Base-by-base conservation (phyloP, 257 asterid species). In the Galeopsis tetrahit region DNA sequence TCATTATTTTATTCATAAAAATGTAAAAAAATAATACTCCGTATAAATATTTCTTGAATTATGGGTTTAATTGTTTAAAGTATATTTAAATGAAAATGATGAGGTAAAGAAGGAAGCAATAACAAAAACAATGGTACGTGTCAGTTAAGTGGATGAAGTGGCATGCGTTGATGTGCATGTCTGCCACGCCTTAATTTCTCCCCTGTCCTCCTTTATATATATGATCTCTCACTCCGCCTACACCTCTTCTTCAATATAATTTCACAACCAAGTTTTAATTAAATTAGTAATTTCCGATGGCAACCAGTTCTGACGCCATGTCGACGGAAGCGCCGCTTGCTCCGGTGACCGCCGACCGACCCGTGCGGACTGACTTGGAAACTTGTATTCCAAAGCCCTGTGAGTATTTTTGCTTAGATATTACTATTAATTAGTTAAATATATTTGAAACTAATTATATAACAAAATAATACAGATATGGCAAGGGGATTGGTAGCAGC, bases 321-420 rank as follows among this genome's bases (percentile, higher is more conserved):
- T 21, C 85, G 3, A 4, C 96, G 79, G 90, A 81, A 78, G 97
- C 97, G 6, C 85, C 92, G 71, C 87, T 85, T 32, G 93, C 97
- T 21, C 98, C 98, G 21, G 87, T 93, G 11, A 93, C 96, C 10
- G 31, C 53, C 2, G 84, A 88, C 35, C 86, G 96, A 0, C 88
- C 84, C 6, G 85, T 90, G 40, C 81, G 94, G 39, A 62, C 83
- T 40, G 96, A 93, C 43, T 73, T 93, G 82, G 97, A 90, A 63
- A 78, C 84, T 31, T 75, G 79, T 6, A 82, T 93, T 35, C 98
- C 96, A 0, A 93, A 93, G 73, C 98, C 98, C 5, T 90, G 98
- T 90, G 77, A 85, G 87, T 21, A 21, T 21, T 21, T 21, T 21
- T 21, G 28, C 28, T 21, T 21, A 21, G 28, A 21, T n/a, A n/a